Conservation (phyloP, 257 asterid species). For the Gynochthodes officinalis region DNA sequence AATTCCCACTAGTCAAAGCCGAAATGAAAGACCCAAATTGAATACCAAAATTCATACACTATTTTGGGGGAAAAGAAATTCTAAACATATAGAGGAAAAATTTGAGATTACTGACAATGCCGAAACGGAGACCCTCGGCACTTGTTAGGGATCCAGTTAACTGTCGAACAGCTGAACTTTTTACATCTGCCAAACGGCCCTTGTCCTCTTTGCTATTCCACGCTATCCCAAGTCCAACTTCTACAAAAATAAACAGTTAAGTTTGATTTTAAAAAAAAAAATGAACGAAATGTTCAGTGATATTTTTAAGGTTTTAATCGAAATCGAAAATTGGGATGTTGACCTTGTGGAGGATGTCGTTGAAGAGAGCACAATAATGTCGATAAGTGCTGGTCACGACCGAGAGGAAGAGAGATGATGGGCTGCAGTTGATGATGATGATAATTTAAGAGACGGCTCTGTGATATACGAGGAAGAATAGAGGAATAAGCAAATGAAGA, state of each 20-base stretch:
- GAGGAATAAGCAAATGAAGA: conserved; percentile 10
- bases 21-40: background rate
- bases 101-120: conserved; percentile 49
- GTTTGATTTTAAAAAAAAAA: background rate
- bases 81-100: background rate
- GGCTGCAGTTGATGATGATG: conserved; percentile 8
- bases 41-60: background rate
- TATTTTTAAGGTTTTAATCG: background rate
- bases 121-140: conserved; percentile 71
- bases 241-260: background rate
- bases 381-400: background rate
- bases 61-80: background rate
- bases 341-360: conserved; percentile 15
- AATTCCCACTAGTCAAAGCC: background rate
- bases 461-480: conserved; percentile 9
- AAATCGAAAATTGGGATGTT: background rate
- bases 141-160: conserved; percentile 61
- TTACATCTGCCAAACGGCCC: conserved; percentile 23
- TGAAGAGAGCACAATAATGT: conserved; percentile 17
- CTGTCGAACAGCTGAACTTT: conserved; percentile 60
- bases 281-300: background rate
- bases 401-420: background rate
- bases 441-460: background rate
- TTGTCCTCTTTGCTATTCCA: conserved; percentile 33
- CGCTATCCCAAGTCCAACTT: conserved; percentile 6